Evolutionary conservation across 208 protist genomes (phyloP).

Genomic region (Wallacemonas rigidus): DNA sequence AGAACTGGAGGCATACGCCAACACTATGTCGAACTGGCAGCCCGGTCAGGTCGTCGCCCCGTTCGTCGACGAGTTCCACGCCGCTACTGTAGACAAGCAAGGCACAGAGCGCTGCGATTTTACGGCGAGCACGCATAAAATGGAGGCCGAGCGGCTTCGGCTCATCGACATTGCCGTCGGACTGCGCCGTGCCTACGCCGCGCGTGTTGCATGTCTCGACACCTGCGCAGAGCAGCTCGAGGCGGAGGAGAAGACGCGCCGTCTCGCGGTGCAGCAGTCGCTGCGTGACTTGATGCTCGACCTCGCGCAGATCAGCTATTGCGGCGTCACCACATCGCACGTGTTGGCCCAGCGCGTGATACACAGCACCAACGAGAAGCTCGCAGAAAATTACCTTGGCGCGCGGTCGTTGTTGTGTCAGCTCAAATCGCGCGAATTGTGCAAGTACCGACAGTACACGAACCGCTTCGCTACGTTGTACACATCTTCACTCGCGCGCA

Average conservation of each 20-base stretch:
- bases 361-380: slow-evolving; percentile 68
- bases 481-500: slow-evolving; percentile 40
- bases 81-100: slow-evolving; percentile 25
- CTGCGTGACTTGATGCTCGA: slow-evolving; percentile 62
- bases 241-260: slow-evolving; percentile 48
- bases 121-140: slow-evolving; percentile 33
- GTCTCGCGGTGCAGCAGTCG: slow-evolving; percentile 35
- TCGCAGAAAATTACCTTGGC: slow-evolving; percentile 56
- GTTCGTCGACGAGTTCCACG: slow-evolving; percentile 38
- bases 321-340: slow-evolving; percentile 70
- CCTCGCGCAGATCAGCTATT: slow-evolving; percentile 73
- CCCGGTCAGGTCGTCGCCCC: slow-evolving; percentile 37
- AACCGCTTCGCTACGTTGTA: slow-evolving; percentile 46
- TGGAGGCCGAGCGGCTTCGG: slow-evolving; percentile 58
- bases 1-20: slow-evolving; percentile 33
- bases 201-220: slow-evolving; percentile 42
- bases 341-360: slow-evolving; percentile 82
- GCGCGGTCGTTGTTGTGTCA: slow-evolving; percentile 56
- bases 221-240: slow-evolving; percentile 39
- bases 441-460: slow-evolving; percentile 63
- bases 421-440: slow-evolving; percentile 68
- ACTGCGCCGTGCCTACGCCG: slow-evolving; percentile 32
- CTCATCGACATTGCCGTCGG: slow-evolving; percentile 43
- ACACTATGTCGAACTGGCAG: slow-evolving; percentile 15
- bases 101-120: slow-evolving; percentile 18